phyloP scores from a whole-genome alignment of 768 basidiomycete species.

The Bullera alba region DNA sequence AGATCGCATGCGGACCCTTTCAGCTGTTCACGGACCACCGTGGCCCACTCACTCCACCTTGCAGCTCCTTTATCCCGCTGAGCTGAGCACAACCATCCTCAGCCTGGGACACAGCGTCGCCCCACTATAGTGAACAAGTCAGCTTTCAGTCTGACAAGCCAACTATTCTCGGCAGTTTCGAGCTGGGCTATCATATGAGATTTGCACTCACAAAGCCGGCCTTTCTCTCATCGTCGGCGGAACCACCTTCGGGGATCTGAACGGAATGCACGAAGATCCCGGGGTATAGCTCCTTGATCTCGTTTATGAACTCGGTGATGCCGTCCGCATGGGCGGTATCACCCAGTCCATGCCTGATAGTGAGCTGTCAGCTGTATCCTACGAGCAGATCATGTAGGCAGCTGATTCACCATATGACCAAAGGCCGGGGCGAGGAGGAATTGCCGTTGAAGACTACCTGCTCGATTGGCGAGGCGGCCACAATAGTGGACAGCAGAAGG shows the following conservation, averaged over 20 bases:
- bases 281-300: conserved; percentile 33
- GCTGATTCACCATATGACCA: conserved; percentile 33
- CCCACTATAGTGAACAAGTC: no score
- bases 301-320: conserved; percentile 38
- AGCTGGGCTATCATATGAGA: no score
- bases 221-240: conserved; percentile 41
- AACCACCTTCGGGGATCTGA: conserved; percentile 35
- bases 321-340: conserved; percentile 46
- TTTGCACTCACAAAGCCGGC: conserved; percentile 36
- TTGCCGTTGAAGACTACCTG: not conserved
- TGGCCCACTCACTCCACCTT: conserved; percentile 15
- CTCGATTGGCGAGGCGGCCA: no score
- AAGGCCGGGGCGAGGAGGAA: conserved; percentile 13
- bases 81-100: conserved; percentile 40
- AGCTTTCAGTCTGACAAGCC: no score
- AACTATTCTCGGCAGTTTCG: no score
- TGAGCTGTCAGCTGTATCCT: not conserved
- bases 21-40: not conserved
- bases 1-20: not conserved
- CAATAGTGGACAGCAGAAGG: no score
- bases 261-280: conserved; percentile 47
- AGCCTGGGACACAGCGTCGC: conserved; percentile 43
- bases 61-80: conserved; percentile 33
- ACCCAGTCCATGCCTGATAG: conserved; percentile 48
- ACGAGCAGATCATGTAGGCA: not conserved